Base-by-base conservation (phyloP, 1,284 basidiomycete genomes). In the Abortiporus biennis region DNA sequence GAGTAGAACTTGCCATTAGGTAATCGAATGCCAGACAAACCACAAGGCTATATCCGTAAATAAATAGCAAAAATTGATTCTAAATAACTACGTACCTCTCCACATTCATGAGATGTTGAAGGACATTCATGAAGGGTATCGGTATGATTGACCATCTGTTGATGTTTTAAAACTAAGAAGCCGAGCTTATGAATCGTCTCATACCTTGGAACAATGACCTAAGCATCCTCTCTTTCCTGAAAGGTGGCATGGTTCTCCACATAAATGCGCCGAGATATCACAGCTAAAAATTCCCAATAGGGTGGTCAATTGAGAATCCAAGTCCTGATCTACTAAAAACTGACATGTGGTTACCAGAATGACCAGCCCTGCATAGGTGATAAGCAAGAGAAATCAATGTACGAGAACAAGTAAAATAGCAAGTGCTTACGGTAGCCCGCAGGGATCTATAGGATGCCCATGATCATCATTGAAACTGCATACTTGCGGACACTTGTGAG, bases 101-200 rank as follows among this genome's bases (percentile, higher is more conserved):
- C 75, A 44, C 80, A 81, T n/a, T 66, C 66, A 48, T 82, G 79
- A 1, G 65, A 52, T 1, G 60, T 56, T 5, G 77, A 72, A 1
- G 74, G 67, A 50, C 79, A 81, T 36, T 71, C 42, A 47, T 81
- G 78, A 2, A 67, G 69, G 0, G 62, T 64, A 1, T 70, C 74
- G 9, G 43, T 29, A 42, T 78, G 73, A 29, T 58, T 59, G 13
- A 62, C 59, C 9, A 67, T 54, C 74, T 76, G 49, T 6, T 27
- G 43, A n/a, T 21, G 13, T 23, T 17, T 16, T 12, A 29, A n/a
- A 29, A 29, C 9, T 29, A n/a, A 29, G 27, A 8, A 29, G 27
- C 27, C 8, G 8, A 9, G 27, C 8, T 9, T 8, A 29, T 8
- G n/a, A 8, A 9, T 29, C 27, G n/a, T 29, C 9, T 8, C 27